Evolutionary conservation across 2,329 filamentous ascomycete genomes (phyloP).

Genomic region (Fusarium camptoceras): DNA sequence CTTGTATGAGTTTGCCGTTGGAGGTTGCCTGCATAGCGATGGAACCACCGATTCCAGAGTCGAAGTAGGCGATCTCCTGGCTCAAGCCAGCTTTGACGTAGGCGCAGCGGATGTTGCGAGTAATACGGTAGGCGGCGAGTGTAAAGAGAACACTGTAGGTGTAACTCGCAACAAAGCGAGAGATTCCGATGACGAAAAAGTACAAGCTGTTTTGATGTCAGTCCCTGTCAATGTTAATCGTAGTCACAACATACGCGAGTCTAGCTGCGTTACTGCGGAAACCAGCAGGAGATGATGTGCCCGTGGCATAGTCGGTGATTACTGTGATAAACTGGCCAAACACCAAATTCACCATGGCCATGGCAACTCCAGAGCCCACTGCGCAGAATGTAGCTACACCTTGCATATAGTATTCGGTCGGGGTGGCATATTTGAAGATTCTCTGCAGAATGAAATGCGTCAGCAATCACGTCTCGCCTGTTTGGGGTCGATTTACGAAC

Average conservation of each 20-base stretch:
- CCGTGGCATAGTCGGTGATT: slow-evolving; percentile 31
- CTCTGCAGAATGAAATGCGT: slow-evolving; percentile 30
- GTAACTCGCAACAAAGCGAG: neutral
- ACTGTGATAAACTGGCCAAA: slow-evolving; percentile 46
- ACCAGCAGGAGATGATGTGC: slow-evolving; percentile 8
- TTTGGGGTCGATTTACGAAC: neutral
- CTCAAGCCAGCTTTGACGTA: slow-evolving; percentile 62
- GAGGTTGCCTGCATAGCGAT: slow-evolving; percentile 47
- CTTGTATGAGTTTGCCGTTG: slow-evolving; percentile 54
- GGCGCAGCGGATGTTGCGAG: slow-evolving; percentile 57
- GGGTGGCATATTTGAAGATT: neutral
- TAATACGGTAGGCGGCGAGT: slow-evolving; percentile 46
- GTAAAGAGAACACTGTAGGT: neutral
- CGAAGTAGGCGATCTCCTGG: slow-evolving; percentile 58
- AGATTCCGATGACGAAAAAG: neutral
- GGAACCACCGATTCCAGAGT: neutral
- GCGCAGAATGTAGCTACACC: slow-evolving; percentile 17
- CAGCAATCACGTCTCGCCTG: neutral
- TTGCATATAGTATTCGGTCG: neutral
- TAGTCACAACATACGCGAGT: neutral
- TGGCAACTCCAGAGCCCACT: slow-evolving; percentile 43
- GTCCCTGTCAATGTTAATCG: neutral
- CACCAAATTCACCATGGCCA: slow-evolving; percentile 48
- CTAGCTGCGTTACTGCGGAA: neutral
- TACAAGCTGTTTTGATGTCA: neutral